Percentiles rank a stretch among this genome's conserved stretches.
Evolutionary conservation across 2,329 filamentous ascomycete species (phyloP).

Genomic region (Hymenoscyphus repandus): DNA sequence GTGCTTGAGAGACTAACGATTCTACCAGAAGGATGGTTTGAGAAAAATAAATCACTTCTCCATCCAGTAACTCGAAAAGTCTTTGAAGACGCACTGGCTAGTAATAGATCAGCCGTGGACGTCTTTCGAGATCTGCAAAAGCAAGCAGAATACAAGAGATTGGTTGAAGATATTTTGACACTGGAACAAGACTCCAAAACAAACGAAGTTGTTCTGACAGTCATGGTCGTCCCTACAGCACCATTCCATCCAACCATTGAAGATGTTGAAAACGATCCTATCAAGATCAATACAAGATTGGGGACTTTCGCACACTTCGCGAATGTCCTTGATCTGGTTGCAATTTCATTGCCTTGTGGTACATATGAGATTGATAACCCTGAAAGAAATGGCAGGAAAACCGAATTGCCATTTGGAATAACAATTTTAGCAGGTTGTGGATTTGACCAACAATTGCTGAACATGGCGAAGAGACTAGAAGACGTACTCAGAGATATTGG

Average conservation of each 20-base stretch:
- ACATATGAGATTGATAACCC: conserved; percentile 17
- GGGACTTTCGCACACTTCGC: conserved; percentile 48
- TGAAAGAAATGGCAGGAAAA: conserved; percentile 11
- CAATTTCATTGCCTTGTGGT: conserved; percentile 31
- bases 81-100: conserved; percentile 36
- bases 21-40: conserved; percentile 34
- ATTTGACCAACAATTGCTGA: conserved; percentile 36
- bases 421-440: conserved; percentile 38
- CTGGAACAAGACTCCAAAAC: conserved; percentile 10
- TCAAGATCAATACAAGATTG: conserved; percentile 43
- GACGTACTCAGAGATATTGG: conserved; percentile 18
- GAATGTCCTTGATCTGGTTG: conserved; percentile 50
- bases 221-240: conserved; percentile 47
- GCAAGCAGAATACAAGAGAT: conserved; percentile 39
- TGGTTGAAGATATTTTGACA: conserved; percentile 37
- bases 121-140: conserved; percentile 44
- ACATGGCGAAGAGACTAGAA: conserved; percentile 29
- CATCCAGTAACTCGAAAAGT: conserved; percentile 45
- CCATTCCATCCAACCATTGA: conserved; percentile 43
- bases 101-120: conserved; percentile 39
- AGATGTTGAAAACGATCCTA: conserved; percentile 45
- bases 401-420: conserved; percentile 39
- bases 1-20: conserved; percentile 46
- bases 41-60: conserved; percentile 43
- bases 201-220: conserved; percentile 29